Conservation (phyloP, 2,329 filamentous ascomycete genomes). For the Xylariaceae sp. region DNA sequence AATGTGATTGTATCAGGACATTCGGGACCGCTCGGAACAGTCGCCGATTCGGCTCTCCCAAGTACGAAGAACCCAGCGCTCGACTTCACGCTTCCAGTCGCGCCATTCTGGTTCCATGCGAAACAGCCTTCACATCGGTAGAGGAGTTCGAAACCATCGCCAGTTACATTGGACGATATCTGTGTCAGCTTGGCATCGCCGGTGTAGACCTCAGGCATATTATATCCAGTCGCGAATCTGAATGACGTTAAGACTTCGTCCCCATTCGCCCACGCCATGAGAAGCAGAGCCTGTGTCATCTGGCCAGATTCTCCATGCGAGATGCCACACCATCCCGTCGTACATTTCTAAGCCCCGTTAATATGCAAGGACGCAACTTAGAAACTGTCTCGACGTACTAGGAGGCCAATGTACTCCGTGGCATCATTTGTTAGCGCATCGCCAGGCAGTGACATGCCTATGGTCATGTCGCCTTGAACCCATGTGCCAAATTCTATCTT, state of each 20-base stretch:
- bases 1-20: slow-evolving; percentile 44
- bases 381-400: slow-evolving; percentile 21
- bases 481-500: slow-evolving; percentile 31
- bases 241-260: slow-evolving; percentile 55
- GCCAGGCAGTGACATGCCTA: slow-evolving; percentile 27
- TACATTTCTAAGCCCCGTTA: slow-evolving; percentile 25
- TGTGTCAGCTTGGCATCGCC: slow-evolving; percentile 61
- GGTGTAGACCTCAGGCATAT: slow-evolving; percentile 53
- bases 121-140: slow-evolving; percentile 61
- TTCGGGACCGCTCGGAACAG: slow-evolving; percentile 37
- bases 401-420: slow-evolving; percentile 28
- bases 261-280: slow-evolving; percentile 55
- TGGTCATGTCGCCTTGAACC: slow-evolving; percentile 24
- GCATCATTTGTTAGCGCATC: slow-evolving; percentile 29
- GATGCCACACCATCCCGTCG: slow-evolving; percentile 30
- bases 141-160: slow-evolving; percentile 56
- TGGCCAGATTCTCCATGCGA: slow-evolving; percentile 31
- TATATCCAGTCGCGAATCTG: slow-evolving; percentile 57
- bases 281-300: slow-evolving; percentile 37
- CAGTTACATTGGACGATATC: slow-evolving; percentile 55
- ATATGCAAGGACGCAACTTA: neutral
- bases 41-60: slow-evolving; percentile 51
- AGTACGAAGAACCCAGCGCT: slow-evolving; percentile 43
- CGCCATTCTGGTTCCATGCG: slow-evolving; percentile 50
- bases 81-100: slow-evolving; percentile 41